These are phyloP conservation scores for Tylopilus balloui DNA, from an alignment of 768 basidiomycete species.

Conservation along the genomic window DNA sequence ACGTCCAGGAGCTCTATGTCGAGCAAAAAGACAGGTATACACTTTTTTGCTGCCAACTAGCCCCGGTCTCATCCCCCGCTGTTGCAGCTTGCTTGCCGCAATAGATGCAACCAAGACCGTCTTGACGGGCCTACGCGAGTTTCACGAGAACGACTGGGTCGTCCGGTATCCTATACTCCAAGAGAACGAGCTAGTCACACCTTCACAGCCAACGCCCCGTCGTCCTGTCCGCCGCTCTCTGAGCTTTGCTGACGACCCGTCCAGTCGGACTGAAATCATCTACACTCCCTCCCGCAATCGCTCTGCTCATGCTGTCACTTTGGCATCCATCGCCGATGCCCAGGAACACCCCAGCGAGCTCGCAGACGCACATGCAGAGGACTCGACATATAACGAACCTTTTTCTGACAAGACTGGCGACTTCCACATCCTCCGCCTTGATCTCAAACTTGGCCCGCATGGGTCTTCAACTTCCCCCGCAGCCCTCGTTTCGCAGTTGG, in stretches of 20 bases:
- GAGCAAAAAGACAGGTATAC: constrained; percentile 71
- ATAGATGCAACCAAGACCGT: constrained; percentile 68
- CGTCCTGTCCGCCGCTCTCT: constrained; percentile 61
- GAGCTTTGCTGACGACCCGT: constrained; percentile 82
- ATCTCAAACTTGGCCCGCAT: constrained; percentile 84
- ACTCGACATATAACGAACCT: constrained; percentile 32
- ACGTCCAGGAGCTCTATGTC: constrained; percentile 72
- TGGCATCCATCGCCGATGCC: constrained; percentile 47
- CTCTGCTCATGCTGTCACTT: constrained; percentile 55
- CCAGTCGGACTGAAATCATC: constrained; percentile 60
- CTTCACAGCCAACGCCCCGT: constrained; percentile 28
- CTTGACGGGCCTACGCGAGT: constrained; percentile 64
- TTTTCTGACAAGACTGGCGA: constrained; percentile 46
- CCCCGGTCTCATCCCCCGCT: neutral
- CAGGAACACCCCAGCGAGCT: constrained; percentile 29
- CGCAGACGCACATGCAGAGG: constrained; percentile 19
- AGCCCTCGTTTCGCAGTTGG: constrained; percentile 83
- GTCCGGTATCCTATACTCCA: constrained; percentile 81
- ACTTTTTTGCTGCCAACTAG: neutral
- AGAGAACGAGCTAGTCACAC: constrained; percentile 33
- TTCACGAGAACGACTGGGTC: constrained; percentile 85
- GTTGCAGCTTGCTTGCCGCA: constrained; percentile 53
- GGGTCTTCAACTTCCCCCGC: constrained; percentile 58
- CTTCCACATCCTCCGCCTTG: constrained; percentile 86
- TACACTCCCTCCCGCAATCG: constrained; percentile 46